Conservation (phyloP, 176 grass and related monocot genomes). For the Bolboschoenus planiculmis region DNA sequence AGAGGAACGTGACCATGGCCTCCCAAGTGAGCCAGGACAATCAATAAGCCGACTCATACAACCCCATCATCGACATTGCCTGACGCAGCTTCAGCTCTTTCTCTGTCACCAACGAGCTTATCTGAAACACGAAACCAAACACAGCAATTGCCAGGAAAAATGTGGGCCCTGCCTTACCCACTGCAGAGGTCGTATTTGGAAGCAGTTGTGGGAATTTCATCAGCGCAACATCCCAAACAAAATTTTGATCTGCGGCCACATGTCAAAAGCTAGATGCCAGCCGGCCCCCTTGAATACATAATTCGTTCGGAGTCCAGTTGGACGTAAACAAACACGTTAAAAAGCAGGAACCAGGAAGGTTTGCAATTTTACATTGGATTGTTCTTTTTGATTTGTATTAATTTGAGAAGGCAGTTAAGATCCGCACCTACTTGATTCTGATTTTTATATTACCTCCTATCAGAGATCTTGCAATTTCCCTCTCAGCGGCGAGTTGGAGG, state of each 20-base stretch:
- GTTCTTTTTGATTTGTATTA: no score
- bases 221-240: conserved; percentile 68
- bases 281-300: background rate
- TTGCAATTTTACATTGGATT: no score
- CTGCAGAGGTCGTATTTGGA: conserved; percentile 70
- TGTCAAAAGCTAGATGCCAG: background rate
- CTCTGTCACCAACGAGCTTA: conserved; percentile 82
- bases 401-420: no score
- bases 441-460: conserved; percentile 51
- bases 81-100: conserved; percentile 97
- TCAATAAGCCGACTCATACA: conserved; percentile 90
- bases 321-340: background rate
- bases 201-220: conserved; percentile 85
- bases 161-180: conserved; percentile 61
- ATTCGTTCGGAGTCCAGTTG: background rate
- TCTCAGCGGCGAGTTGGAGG: conserved; percentile 93
- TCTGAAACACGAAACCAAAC: conserved; percentile 97
- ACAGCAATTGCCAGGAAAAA: conserved; percentile 97
- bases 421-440: background rate
- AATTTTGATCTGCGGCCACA: conserved; percentile 54
- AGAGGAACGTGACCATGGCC: conserved; percentile 59
- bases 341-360: no score
- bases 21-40: conserved; percentile 94
- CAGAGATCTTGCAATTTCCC: conserved; percentile 84
- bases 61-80: conserved; percentile 96